phyloP scores from a whole-genome alignment of 768 basidiomycete genomes.

The Artomyces pyxidatus region DNA sequence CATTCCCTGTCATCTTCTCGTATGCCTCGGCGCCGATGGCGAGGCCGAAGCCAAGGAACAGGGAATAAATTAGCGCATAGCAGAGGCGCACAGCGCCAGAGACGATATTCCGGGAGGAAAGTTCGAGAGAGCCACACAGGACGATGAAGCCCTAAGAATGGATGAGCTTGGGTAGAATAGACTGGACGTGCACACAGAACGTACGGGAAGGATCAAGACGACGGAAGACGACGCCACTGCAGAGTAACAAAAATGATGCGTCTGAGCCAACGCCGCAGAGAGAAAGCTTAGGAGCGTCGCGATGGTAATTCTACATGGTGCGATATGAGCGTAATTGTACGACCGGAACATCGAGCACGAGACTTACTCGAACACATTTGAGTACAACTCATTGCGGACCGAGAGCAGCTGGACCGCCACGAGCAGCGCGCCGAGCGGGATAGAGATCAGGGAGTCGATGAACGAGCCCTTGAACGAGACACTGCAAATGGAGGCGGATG shows the following conservation, averaged over 20 bases:
- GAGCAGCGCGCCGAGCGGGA: constrained; percentile 70
- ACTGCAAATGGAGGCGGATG: constrained; percentile 66
- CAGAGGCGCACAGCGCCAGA: constrained; percentile 79
- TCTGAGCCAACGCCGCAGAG: constrained; percentile 63
- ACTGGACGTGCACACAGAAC: constrained; percentile 13
- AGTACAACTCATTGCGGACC: constrained; percentile 69
- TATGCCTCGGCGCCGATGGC: constrained; percentile 72
- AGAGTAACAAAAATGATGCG: constrained; percentile 70
- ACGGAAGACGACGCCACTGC: constrained; percentile 71
- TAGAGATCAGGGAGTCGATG: constrained; percentile 63
- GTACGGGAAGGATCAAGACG: constrained; percentile 71
- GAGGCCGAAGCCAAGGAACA: constrained; percentile 74
- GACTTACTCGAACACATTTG: constrained; percentile 67
- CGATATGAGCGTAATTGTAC: not conserved
- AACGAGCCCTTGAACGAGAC: constrained; percentile 70
- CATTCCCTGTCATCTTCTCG: constrained; percentile 39
- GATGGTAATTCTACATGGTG: constrained; percentile 56
- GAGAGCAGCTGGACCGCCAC: constrained; percentile 66
- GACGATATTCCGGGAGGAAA: constrained; percentile 75
- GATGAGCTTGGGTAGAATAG: too few relatives aligned
- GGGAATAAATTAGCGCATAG: constrained; percentile 73
- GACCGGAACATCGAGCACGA: not conserved
- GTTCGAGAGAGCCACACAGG: constrained; percentile 65
- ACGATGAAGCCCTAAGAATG: constrained; percentile 52
- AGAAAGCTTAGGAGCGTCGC: constrained; percentile 75